These are phyloP conservation scores for Pseudogymnoascus sp. DNA, from an alignment of 2,329 filamentous ascomycete genomes.

Conservation along the genomic window DNA sequence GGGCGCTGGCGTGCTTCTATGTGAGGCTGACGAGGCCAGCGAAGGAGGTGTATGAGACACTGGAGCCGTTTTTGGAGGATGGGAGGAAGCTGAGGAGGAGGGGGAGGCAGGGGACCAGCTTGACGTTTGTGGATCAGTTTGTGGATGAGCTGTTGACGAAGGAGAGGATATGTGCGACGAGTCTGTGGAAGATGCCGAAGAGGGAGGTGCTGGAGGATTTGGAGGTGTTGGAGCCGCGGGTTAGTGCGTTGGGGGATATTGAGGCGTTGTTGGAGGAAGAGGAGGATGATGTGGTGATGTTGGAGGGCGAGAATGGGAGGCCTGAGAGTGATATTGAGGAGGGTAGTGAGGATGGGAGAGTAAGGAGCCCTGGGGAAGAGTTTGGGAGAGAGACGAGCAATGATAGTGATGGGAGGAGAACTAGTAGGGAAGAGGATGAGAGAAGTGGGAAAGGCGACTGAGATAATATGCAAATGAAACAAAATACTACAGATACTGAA, in stretches of 20 bases:
- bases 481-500: background rate
- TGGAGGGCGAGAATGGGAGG: slow-evolving; percentile 17
- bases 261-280: slow-evolving; percentile 60
- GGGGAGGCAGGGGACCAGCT: slow-evolving; percentile 60
- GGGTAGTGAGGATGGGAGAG: background rate
- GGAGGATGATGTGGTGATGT: slow-evolving; percentile 36
- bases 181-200: slow-evolving; percentile 81
- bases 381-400: slow-evolving; percentile 3
- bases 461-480: slow-evolving; percentile 9
- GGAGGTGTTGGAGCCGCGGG: slow-evolving; percentile 74
- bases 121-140: slow-evolving; percentile 86
- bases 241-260: slow-evolving; percentile 73
- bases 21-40: slow-evolving; percentile 78
- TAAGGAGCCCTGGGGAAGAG: slow-evolving; percentile 9
- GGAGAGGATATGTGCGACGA: slow-evolving; percentile 84
- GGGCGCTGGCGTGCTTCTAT: slow-evolving; percentile 86
- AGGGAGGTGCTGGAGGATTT: slow-evolving; percentile 78
- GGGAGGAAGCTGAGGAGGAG: slow-evolving; percentile 72
- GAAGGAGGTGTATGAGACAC: slow-evolving; percentile 65
- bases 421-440: background rate
- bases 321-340: background rate
- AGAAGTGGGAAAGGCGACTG: slow-evolving; percentile 1
- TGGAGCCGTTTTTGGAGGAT: slow-evolving; percentile 80
- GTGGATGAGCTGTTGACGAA: slow-evolving; percentile 85
- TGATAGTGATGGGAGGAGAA: slow-evolving; percentile 1